These are phyloP conservation scores for Pugionium dolabratum DNA, from an alignment of 345 rosid species.

Conservation along the genomic window DNA sequence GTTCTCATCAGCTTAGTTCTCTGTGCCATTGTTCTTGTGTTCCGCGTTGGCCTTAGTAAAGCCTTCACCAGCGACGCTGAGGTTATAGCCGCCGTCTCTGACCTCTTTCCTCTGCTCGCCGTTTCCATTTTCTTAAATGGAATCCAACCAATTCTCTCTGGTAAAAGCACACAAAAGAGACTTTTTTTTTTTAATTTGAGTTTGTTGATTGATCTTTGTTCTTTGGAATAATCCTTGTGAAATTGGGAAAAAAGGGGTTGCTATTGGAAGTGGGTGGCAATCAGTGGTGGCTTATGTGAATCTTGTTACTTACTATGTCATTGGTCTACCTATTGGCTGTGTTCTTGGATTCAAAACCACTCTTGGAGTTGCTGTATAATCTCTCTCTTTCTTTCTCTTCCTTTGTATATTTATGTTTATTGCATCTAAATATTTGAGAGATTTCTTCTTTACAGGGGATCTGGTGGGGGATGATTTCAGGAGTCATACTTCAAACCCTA, in stretches of 20 bases:
- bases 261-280: conserved; percentile 99
- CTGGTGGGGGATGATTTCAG: conserved; percentile 95
- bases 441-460: conserved; percentile 58
- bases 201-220: conserved; percentile 1
- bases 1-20: conserved; percentile 60
- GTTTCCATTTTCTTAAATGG: conserved; percentile 84
- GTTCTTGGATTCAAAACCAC: conserved; percentile 82
- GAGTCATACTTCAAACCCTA: conserved; percentile 66
- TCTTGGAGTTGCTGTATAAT: conserved; percentile 72
- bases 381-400: conserved; percentile 1
- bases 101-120: conserved; percentile 76
- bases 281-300: conserved; percentile 88
- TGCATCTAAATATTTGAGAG: not conserved
- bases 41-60: conserved; percentile 58
- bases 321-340: conserved; percentile 94
- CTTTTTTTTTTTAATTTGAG: not conserved
- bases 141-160: conserved; percentile 94
- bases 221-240: conserved; percentile 1
- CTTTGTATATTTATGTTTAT: not conserved
- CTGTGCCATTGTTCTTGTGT: conserved; percentile 50
- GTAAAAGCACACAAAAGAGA: conserved; percentile 37
- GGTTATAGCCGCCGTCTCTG: conserved; percentile 66
- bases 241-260: conserved; percentile 58
- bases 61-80: conserved; percentile 66
- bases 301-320: conserved; percentile 67